phyloP scores from a whole-genome alignment of 495 filamentous ascomycete species.

The Aspergillus haitiensis region DNA sequence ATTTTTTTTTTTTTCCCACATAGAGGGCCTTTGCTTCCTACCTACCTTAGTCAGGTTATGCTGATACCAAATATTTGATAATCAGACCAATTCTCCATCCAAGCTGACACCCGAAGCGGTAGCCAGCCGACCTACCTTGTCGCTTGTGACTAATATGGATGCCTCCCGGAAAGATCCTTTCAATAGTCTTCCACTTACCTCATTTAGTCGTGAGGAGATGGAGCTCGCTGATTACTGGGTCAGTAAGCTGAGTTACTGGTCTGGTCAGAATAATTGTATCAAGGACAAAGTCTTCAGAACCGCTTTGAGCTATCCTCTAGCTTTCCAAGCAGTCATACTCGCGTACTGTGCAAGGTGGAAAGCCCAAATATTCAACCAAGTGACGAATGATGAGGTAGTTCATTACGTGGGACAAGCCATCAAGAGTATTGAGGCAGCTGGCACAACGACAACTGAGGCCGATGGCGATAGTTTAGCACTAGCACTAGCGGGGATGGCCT shows the following conservation, averaged over 20 bases:
- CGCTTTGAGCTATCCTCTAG: constrained; percentile 38
- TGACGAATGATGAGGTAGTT: constrained; percentile 29
- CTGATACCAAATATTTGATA: background rate
- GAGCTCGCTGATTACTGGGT: constrained; percentile 42
- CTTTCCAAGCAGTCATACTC: constrained; percentile 43
- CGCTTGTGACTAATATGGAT: constrained; percentile 34
- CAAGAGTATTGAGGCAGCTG: constrained; percentile 31
- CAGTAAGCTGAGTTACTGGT: constrained; percentile 46
- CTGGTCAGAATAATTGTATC: constrained; percentile 41
- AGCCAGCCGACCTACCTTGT: constrained; percentile 7
- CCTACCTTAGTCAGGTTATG: background rate
- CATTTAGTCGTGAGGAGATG: constrained; percentile 23
- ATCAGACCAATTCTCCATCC: background rate
- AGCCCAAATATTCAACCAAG: constrained; percentile 28
- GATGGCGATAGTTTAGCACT: constrained; percentile 36
- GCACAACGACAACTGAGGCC: constrained; percentile 21
- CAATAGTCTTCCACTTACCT: constrained; percentile 28
- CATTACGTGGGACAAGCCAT: constrained; percentile 28
- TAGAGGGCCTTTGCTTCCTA: background rate
- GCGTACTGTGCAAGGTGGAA: constrained; percentile 45
- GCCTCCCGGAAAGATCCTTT: constrained; percentile 41
- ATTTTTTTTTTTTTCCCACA: background rate
- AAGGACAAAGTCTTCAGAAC: constrained; percentile 42
- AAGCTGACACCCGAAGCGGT: background rate
- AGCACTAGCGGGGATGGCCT: constrained; percentile 41